Base-by-base conservation (phyloP, 2,329 filamentous ascomycete genomes). In the Emergomyces pasteurianus region DNA sequence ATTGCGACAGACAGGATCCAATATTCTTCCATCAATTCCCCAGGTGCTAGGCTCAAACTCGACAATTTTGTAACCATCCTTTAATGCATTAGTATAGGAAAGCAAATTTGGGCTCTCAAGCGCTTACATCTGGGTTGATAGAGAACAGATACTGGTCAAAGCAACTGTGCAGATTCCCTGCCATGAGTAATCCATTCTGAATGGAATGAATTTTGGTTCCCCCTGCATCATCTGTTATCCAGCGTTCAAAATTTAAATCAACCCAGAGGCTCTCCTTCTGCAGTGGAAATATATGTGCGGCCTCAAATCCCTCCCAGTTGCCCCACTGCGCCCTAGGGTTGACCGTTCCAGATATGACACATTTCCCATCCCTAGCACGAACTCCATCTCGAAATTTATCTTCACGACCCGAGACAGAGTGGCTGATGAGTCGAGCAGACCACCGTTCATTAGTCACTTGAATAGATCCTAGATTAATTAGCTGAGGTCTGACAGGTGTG, bases 211-310 rank as follows among this genome's bases (percentile, higher is more conserved):
- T 65, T 58, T 50, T 64, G 26, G 61, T 18, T 50, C 58, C 60
- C 36, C 28, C 52, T 18, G 59, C 43, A 59, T 63, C 47, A 50
- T 62, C 56, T 38, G 62, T 66, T 31, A 68, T 60, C 66, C 65
- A 67, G 9, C 61, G 55, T 8, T 63, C 61, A 46, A 61, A 70
- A 56, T 63, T 62, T 9, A 46, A 54, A 9, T 67, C 31, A n/a
- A 56, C 62, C 67, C 66, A 70, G 57, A 61, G 21, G 55, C 46
- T 65, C 58, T 68, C 64, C 23, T 46, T 42, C 14, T 66, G 54
- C 21, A 70, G 62, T 18, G 68, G 68, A 55, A 69, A 70, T 16
- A 68, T 54, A 69, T 70, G 67, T 1, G 64, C 64, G 26, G 64
- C 63, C 49, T 69, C 64, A 58, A 66, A 69, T 6, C 46, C 49